phyloP scores from a whole-genome alignment of 495 filamentous ascomycete species.

The Filosporella fistucella region DNA sequence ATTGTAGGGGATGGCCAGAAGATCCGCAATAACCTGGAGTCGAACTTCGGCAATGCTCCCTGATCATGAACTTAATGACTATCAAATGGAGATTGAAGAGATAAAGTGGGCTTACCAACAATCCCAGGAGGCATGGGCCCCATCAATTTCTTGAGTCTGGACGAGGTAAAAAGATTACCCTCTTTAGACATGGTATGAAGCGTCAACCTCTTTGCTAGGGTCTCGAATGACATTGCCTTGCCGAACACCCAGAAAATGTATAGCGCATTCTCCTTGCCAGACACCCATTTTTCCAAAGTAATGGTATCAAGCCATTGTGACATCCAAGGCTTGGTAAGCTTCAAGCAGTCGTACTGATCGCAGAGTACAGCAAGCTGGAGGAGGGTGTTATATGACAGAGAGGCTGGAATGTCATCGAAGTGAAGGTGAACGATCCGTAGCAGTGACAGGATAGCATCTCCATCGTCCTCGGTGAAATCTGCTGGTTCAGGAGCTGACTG shows the following conservation, averaged over 20 bases:
- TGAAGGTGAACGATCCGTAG: conserved; percentile 14
- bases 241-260: conserved; percentile 8
- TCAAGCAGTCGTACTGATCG: conserved; percentile 9
- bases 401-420: conserved; percentile 1
- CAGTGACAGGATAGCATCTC: conserved; percentile 2
- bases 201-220: background rate
- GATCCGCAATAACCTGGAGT: background rate
- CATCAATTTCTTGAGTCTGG: background rate
- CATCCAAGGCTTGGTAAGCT: conserved; percentile 5
- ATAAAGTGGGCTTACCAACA: background rate
- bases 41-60: background rate
- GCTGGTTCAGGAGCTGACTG: background rate
- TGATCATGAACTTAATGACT: background rate
- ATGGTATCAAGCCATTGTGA: background rate
- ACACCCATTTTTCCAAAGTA: background rate
- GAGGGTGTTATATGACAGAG: background rate
- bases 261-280: background rate
- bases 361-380: conserved; percentile 4
- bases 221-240: background rate
- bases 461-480: conserved; percentile 9
- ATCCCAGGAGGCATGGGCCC: background rate
- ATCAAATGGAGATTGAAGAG: background rate
- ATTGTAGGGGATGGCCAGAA: background rate
- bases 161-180: background rate
- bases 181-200: background rate